Evolutionary conservation across 2,329 filamentous ascomycete genomes (phyloP), one percentile per base, ranked within the genome.

Genomic region (Trichoderma atroviride): DNA sequence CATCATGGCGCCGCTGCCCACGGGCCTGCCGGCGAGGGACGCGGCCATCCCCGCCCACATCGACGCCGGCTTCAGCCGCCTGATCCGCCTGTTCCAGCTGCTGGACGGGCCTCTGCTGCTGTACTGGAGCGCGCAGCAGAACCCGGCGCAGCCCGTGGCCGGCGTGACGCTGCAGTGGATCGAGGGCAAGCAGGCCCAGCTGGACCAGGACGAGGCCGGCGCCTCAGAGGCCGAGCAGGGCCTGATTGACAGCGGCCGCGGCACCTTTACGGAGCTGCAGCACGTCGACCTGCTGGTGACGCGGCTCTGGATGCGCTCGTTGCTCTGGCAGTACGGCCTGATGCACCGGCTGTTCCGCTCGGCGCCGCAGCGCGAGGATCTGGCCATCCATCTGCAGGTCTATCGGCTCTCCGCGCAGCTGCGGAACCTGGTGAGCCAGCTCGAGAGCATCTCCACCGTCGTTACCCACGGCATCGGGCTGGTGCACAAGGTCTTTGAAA

Each of bases 401-500:
- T 76, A 78, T 22, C 76, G 80, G 6, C 75, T 83, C 16, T 81
- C 80, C 11, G 73, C 75, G 4, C 79, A 83, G 73, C 76, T 83
- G 4, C 79, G 81, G 50, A 76, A 71, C 47, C 76, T 83, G 16
- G 79, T 82, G 19, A 74, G 74, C 56, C 76, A 76, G 2, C 72
- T 82, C 1, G 74, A 76, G 5, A 81, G 76, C 69, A 75, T 79
- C 22, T 76, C 78, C 47, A 83, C 83, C 65, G 83, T 88, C 69
- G 83, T 83, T 33, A 83, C 86, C 5, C 86, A 89, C 72, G 86
- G 87, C 9, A 85, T 81, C 47, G 84, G 84, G 27, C 86, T 89
- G 67, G 78, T 88, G 64, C 83, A 87, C 70, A 89, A 89, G 74
- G 79, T 89, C 5, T 87, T 89, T 68, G 87, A 89, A 73, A 86